These are phyloP conservation scores for Hortaea sp. DNA, from an alignment of 2,329 filamentous ascomycete genomes.

Conservation along the genomic window DNA sequence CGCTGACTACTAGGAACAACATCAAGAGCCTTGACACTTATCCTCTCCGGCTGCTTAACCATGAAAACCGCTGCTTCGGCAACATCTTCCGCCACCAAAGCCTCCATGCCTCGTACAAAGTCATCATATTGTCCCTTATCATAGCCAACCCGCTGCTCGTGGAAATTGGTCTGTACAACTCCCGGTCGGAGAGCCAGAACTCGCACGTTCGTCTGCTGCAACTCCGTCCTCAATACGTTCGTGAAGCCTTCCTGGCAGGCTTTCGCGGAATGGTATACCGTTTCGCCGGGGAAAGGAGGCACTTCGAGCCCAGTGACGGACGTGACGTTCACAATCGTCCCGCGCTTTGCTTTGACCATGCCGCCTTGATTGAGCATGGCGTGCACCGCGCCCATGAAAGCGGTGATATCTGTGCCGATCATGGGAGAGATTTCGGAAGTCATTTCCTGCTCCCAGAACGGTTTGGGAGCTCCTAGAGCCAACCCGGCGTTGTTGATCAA, in stretches of 20 bases:
- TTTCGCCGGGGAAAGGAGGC: conserved; percentile 41
- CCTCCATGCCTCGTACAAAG: conserved; percentile 38
- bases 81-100: conserved; percentile 34
- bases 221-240: conserved; percentile 40
- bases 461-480: conserved; percentile 35
- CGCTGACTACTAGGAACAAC: conserved; percentile 36
- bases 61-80: conserved; percentile 35
- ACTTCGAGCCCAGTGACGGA: conserved; percentile 38
- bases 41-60: conserved; percentile 30
- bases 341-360: conserved; percentile 26
- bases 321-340: conserved; percentile 41
- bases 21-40: conserved; percentile 39
- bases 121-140: conserved; percentile 33
- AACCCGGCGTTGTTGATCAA: conserved; percentile 41
- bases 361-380: conserved; percentile 36
- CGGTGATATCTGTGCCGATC: conserved; percentile 40
- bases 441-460: conserved; percentile 34
- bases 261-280: conserved; percentile 41
- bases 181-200: conserved; percentile 39
- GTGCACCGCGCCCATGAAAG: conserved; percentile 38
- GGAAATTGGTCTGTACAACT: conserved; percentile 41
- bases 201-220: conserved; percentile 37
- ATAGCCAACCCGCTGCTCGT: conserved; percentile 35
- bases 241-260: conserved; percentile 41
- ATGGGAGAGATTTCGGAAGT: conserved; percentile 33